These are phyloP conservation scores for Ascoidea rubescens DNA, from an alignment of 805 yeast species.

Conservation along the genomic window DNA sequence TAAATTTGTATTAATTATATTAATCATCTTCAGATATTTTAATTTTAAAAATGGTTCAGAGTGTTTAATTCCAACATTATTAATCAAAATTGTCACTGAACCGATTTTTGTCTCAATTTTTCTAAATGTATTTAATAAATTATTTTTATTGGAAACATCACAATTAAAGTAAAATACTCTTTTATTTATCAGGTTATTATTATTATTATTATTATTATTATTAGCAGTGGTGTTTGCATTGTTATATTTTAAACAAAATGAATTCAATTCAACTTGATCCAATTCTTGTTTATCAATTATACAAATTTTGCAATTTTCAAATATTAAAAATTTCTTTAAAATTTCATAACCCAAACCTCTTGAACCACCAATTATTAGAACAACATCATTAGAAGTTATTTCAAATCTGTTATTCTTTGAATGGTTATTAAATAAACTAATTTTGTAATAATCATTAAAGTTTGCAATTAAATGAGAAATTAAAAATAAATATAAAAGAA, in stretches of 20 bases:
- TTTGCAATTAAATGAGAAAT: not conserved
- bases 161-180: constrained; percentile 16
- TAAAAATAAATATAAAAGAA: not conserved
- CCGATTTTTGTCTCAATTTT: constrained; percentile 11
- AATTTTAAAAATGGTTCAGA: constrained; percentile 17
- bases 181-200: too few species aligned
- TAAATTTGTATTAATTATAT: constrained; percentile 8
- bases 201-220: not conserved
- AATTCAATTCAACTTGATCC: not conserved
- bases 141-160: constrained; percentile 18
- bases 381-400: constrained; percentile 1
- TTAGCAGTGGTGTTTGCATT: not conserved
- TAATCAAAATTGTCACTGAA: constrained; percentile 15
- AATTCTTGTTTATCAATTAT: constrained; percentile 15
- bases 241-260: not conserved
- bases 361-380: constrained; percentile 29
- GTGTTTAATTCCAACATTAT: constrained; percentile 29
- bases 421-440: not conserved
- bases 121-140: constrained; percentile 11
- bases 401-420: not conserved
- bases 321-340: constrained; percentile 13
- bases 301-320: constrained; percentile 14
- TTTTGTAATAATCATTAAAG: not conserved
- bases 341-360: constrained; percentile 27
- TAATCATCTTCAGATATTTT: constrained; percentile 12